Evolutionary conservation across 805 yeast species (phyloP), one percentile per base, ranked within the genome.

Genomic region (Zygoascus biomembranicola): DNA sequence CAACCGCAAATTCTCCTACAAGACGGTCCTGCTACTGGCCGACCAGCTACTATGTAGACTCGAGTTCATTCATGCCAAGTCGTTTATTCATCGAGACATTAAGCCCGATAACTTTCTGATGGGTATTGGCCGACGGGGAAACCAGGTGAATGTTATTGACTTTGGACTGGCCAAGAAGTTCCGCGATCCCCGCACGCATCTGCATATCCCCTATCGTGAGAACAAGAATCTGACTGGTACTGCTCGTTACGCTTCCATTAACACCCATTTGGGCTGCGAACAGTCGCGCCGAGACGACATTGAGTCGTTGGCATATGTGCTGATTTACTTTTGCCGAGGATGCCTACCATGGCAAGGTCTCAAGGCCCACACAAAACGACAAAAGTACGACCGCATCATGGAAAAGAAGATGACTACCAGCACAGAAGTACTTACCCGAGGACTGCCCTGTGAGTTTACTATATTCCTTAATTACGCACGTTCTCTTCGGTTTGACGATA

Each of bases 261-360:
- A 90, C 71, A 92, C 99, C 37, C 99, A 92, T 72, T 76, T 94
- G 69, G 99, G 99, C 53, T 87, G 92, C 62, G 99, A 92, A 69
- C 99, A 92, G 73, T 83, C 90, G 63, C 83, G 99, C 74, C 82
- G 99, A 69, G 99, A 92, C 71, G 99, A 92, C 69, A 78, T 92
- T 63, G 99, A 94, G 73, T 88, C 96, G 53, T 77, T 94, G 66
- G 99, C 97, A 35, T 97, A 94, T 69, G 99, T 94, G 8, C 89
- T 94, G 66, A 87, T 94, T 75, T 94, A 94, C 72, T 94, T 94
- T 70, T 71, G 92, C 60, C 81, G 95, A 63, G 99, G 99, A 47
- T 87, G 88, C 55, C 76, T 94, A 65, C 99, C 99, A 57, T 94
- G 99, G 99, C 99, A 94, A 75, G 99, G 99, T 26, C 77, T 94